A percentile compares a stretch with the other conserved stretches of the same genome.
Evolutionary conservation across 2,329 filamentous ascomycete genomes (phyloP).

Genomic region (Pseudogymnoascus verrucosus): DNA sequence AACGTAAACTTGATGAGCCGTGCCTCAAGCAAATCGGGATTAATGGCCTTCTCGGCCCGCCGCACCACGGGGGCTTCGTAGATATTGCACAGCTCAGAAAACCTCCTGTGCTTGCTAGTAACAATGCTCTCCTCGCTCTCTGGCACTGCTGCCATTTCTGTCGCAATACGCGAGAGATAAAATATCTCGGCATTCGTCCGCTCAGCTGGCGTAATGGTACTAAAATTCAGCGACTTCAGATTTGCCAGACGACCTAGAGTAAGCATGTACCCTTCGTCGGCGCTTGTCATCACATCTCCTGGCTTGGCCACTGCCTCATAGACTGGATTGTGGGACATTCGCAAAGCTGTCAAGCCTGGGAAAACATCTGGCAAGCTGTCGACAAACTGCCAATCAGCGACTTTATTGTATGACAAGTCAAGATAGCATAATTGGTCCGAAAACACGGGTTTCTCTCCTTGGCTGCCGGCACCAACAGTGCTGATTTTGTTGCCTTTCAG

Average conservation of each 20-base stretch:
- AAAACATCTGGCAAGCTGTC: constrained; percentile 59
- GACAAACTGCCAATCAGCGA: constrained; percentile 65
- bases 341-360: constrained; percentile 65
- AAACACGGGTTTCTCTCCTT: constrained; percentile 16
- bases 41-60: constrained; percentile 44
- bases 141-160: constrained; percentile 58
- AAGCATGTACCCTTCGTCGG: constrained; percentile 84
- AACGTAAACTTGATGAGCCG: constrained; percentile 60
- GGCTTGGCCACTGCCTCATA: constrained; percentile 41
- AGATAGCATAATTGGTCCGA: constrained; percentile 39
- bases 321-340: constrained; percentile 79
- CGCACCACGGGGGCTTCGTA: constrained; percentile 65
- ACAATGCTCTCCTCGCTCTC: constrained; percentile 47
- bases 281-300: constrained; percentile 39
- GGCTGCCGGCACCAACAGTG: background rate
- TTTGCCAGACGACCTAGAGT: constrained; percentile 65
- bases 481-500: constrained; percentile 71
- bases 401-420: constrained; percentile 65
- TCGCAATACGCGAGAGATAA: constrained; percentile 77
- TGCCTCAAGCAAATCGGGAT: constrained; percentile 76
- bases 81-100: constrained; percentile 61
- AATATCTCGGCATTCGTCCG: constrained; percentile 86
- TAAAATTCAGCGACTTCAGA: constrained; percentile 66
- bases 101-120: constrained; percentile 60
- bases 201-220: constrained; percentile 62